Conservation (phyloP, 805 yeast species). For the Wickerhamomyces mucosus region DNA sequence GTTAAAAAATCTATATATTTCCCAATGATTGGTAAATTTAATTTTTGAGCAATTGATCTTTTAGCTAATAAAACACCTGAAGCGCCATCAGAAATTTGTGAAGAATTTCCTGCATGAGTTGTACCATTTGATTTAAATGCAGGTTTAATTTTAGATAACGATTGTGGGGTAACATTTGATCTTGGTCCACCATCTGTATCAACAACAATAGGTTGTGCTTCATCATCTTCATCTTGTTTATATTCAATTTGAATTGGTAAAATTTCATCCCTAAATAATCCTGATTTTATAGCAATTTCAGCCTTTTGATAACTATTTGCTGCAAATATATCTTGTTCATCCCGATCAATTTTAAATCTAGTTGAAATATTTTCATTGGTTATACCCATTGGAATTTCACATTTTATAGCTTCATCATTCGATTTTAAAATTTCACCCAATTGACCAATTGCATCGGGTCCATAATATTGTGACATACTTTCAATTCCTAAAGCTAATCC, state of each 20-base stretch:
- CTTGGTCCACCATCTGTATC: conserved; percentile 87
- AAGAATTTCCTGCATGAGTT: conserved; percentile 94
- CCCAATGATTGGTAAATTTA: conserved; percentile 65
- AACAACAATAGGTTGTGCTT: conserved; percentile 32
- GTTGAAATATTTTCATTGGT: conserved; percentile 87
- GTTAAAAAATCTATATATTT: conserved; percentile 71
- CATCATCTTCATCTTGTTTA: conserved; percentile 50
- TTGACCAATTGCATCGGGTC: conserved; percentile 63
- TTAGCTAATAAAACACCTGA: conserved; percentile 81
- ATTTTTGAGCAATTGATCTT: conserved; percentile 72
- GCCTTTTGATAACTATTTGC: conserved; percentile 84
- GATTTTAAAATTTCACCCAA: conserved; percentile 41
- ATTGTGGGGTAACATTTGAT: conserved; percentile 69
- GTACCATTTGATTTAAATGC: conserved; percentile 76
- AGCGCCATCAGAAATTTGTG: conserved; percentile 94
- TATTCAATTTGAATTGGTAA: conserved; percentile 64
- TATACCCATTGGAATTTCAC: conserved; percentile 93
- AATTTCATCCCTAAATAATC: conserved; percentile 83
- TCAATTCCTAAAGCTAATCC: conserved; percentile 93
- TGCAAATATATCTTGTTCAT: conserved; percentile 80
- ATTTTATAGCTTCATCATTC: conserved; percentile 48
- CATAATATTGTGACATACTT: conserved; percentile 85
- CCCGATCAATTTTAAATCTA: conserved; percentile 54
- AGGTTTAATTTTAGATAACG: conserved; percentile 69
- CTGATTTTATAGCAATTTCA: conserved; percentile 55